Evolutionary conservation across 2,329 filamentous ascomycete genomes (phyloP).

Genomic region (Verticillium zaregamsianum): DNA sequence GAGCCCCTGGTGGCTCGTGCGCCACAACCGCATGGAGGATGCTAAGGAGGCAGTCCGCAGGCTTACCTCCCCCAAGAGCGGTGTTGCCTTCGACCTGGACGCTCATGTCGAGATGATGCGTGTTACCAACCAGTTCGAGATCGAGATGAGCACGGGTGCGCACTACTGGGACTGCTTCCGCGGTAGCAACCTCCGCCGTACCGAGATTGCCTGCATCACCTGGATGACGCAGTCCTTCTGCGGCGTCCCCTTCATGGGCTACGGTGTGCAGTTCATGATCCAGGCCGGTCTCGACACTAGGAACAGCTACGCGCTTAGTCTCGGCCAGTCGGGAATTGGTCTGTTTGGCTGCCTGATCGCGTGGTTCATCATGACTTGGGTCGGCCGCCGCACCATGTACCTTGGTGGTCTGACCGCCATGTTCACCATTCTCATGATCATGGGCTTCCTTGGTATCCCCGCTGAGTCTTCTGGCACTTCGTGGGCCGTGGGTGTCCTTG

Average conservation of each 20-base stretch:
- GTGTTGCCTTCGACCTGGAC: conserved; percentile 37
- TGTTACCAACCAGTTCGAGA: conserved; percentile 48
- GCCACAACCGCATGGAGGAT: conserved; percentile 35
- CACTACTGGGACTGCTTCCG: conserved; percentile 49
- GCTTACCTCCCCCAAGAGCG: conserved; percentile 30
- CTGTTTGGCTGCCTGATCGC: conserved; percentile 46
- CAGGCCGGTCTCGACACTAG: conserved; percentile 40
- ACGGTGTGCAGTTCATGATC: conserved; percentile 20
- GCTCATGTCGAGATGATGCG: conserved; percentile 51
- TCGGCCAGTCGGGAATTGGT: conserved; percentile 46
- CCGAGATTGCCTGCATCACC: conserved; percentile 45
- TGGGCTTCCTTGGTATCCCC: conserved; percentile 26
- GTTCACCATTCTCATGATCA: conserved; percentile 33
- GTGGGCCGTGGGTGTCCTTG: conserved; percentile 40
- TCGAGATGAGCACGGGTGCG: conserved; percentile 34
- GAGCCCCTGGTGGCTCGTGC: conserved; percentile 45
- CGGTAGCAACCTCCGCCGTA: conserved; percentile 46
- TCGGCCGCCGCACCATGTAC: conserved; percentile 47
- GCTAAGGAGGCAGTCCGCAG: conserved; percentile 36
- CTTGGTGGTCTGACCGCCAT: conserved; percentile 38
- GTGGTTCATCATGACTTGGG: conserved; percentile 43
- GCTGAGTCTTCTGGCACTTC: conserved; percentile 21
- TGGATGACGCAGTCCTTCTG: conserved; percentile 46
- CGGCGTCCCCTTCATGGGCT: conserved; percentile 43
- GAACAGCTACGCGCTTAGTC: conserved; percentile 39